Base-by-base conservation (phyloP, 202 grass and related monocot genomes). In the Brachypodium distachyon region DNA sequence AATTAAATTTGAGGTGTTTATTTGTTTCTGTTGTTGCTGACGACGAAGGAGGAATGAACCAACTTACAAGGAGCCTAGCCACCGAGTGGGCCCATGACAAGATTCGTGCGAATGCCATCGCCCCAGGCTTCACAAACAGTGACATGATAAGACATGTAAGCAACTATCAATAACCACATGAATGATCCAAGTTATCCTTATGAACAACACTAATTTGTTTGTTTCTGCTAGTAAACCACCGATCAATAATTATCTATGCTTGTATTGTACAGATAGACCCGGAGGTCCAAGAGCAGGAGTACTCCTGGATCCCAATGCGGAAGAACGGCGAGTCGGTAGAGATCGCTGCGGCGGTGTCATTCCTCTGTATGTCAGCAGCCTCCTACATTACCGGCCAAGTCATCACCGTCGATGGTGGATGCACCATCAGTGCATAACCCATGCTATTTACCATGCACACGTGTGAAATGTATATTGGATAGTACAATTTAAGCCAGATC, bases 351-450 rank as follows among this genome's bases (percentile, higher is more conserved):
- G 3, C 60, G 6, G 81, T 84, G 61, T 51, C 63, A 0, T 93
- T 93, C 12, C 81, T 93, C 9, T 90, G 87, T n/a, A 66, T 90
- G 67, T 68, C 90, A 0, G 87, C 77, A 12, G 57, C 87, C 1
- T 77, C 76, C 6, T 89, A 76, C 11, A 18, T 87, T 54, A 87
- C 77, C 2, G 90, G 90, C 7, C 80, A 87, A 37, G 70, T 87
- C 55, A 38, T 90, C 29, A 42, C 1, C 13, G 19, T 87, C 1
- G 84, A 93, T 13, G 84, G 91, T 1, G 91, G 91, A 1, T 51
- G 83, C 0, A 55, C 33, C 8, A 77, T 81, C 4, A 28, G 37
- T 1, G 36, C 4, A 2, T 78, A n/a, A 56, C 6, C 3, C 39
- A 11, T 37, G 21, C 21, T 21, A 6, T n/a, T 6, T 12, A n/a